These are phyloP conservation scores for Aureococcus anophagefferens DNA, from an alignment of 108 stramenopile genomes.

Conservation along the genomic window DNA sequence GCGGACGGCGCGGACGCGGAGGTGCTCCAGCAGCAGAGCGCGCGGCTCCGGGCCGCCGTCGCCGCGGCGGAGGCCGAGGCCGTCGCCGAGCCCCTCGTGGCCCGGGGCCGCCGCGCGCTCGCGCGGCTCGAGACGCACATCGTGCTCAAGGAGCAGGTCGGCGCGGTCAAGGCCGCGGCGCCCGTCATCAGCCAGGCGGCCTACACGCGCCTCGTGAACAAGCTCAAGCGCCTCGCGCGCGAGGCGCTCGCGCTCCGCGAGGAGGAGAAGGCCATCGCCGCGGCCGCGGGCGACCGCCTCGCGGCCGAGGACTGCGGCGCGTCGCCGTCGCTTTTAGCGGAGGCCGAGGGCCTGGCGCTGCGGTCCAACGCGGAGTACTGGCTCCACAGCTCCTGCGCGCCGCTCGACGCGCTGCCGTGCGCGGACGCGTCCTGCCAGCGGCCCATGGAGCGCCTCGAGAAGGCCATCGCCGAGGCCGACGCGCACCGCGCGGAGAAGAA, in stretches of 20 bases:
- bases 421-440: constrained; percentile 1
- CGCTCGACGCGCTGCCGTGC: not conserved
- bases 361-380: constrained; percentile 30
- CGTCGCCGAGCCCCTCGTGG: not conserved
- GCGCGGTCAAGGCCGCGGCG: not conserved
- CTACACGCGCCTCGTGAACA: constrained; percentile 19
- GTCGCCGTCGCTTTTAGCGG: constrained; percentile 1
- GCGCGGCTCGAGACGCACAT: not conserved
- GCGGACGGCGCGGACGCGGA: not conserved
- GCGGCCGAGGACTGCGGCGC: constrained; percentile 3
- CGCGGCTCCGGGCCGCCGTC: not conserved
- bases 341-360: constrained; percentile 16
- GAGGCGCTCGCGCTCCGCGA: not conserved
- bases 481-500: not conserved
- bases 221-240: not conserved
- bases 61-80: not conserved
- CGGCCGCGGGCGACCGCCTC: not conserved
- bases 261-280: not conserved
- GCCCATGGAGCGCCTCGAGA: constrained; percentile 4
- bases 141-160: constrained; percentile 2
- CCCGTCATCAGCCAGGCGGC: constrained; percentile 27
- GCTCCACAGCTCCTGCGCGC: constrained; percentile 18
- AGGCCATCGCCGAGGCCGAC: constrained; percentile 4
- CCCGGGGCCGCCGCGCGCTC: not conserved
- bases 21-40: not conserved